Evolutionary conservation across 106 monocot species (phyloP).

Genomic region (Agapanthus africanus): DNA sequence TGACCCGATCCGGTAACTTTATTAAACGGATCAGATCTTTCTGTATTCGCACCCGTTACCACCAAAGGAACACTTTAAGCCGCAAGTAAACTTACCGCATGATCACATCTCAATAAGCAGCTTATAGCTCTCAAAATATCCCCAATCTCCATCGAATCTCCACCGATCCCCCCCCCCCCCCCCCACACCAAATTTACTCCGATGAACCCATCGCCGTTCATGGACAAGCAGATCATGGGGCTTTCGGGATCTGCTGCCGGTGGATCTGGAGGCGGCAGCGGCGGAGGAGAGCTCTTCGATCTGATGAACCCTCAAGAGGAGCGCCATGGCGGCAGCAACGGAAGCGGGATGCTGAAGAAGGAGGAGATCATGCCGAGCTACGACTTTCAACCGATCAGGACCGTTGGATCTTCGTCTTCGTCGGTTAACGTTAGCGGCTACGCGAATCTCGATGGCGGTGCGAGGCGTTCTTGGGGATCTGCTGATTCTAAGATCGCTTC

Average conservation of each 20-base stretch:
- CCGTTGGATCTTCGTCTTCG: constrained; percentile 18
- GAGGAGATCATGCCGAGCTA: constrained; percentile 75
- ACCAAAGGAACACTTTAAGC: background rate
- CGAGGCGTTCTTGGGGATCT: constrained; percentile 25
- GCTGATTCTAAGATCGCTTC: constrained; percentile 29
- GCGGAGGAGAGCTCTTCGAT: constrained; percentile 32
- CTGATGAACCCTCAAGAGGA: constrained; percentile 42
- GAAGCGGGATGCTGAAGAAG: constrained; percentile 17
- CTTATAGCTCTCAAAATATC: background rate
- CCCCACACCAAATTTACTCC: constrained; percentile 17
- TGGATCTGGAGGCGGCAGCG: constrained; percentile 8
- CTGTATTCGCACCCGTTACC: too few species aligned
- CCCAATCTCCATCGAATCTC: constrained; percentile 2
- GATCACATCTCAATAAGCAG: background rate
- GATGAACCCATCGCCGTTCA: constrained; percentile 66
- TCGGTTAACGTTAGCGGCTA: constrained; percentile 6
- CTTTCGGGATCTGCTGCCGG: constrained; percentile 24
- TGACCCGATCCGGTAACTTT: too few species aligned
- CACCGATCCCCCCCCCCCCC: constrained; percentile 43
- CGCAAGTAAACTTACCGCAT: background rate
- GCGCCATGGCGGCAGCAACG: constrained; percentile 4
- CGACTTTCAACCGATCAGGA: constrained; percentile 80
- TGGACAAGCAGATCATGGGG: constrained; percentile 72
- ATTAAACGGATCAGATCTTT: too few species aligned
- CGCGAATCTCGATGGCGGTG: constrained; percentile 13